Evolutionary conservation across 2,329 filamentous ascomycete genomes (phyloP).

Genomic region (Geosmithia flava): DNA sequence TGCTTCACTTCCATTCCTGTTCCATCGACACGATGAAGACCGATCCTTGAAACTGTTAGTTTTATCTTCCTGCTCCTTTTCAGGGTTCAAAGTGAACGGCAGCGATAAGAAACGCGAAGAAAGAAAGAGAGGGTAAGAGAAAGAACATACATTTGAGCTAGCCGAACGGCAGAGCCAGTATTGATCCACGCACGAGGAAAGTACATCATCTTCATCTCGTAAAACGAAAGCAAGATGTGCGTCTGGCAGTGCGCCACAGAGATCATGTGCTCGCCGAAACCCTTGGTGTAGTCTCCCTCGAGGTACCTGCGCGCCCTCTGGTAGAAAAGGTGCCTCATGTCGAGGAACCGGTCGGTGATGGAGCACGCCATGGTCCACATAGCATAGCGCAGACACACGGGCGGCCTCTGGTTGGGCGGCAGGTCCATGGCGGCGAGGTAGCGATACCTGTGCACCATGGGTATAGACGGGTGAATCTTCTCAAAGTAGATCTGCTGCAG

Average conservation of each 20-base stretch:
- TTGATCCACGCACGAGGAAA: conserved; percentile 95
- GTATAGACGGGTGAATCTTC: conserved; percentile 73
- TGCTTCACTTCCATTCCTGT: conserved; percentile 81
- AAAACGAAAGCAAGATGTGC: conserved; percentile 66
- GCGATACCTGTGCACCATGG: conserved; percentile 80
- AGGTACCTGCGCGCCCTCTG: conserved; percentile 79
- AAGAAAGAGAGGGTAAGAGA: neutral
- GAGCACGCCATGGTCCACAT: conserved; percentile 95
- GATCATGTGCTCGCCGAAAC: conserved; percentile 81
- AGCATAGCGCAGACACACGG: conserved; percentile 79
- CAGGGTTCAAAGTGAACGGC: neutral
- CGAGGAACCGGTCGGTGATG: conserved; percentile 67
- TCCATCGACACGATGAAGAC: conserved; percentile 77
- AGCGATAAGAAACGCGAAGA: neutral
- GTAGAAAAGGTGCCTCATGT: conserved; percentile 81
- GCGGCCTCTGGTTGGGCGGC: conserved; percentile 74
- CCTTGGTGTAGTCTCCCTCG: conserved; percentile 81
- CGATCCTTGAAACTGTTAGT: conserved; percentile 64
- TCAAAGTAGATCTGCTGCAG: conserved; percentile 84
- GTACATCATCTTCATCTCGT: conserved; percentile 97
- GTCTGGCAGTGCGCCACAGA: conserved; percentile 78
- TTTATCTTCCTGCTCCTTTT: neutral
- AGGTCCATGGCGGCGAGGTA: conserved; percentile 85
- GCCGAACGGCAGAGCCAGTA: conserved; percentile 65
- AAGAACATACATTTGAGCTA: conserved; percentile 65